Evolutionary conservation across 805 yeast genomes (phyloP), one percentile per base, ranked within the genome.

Genomic region (Candida succiphila): DNA sequence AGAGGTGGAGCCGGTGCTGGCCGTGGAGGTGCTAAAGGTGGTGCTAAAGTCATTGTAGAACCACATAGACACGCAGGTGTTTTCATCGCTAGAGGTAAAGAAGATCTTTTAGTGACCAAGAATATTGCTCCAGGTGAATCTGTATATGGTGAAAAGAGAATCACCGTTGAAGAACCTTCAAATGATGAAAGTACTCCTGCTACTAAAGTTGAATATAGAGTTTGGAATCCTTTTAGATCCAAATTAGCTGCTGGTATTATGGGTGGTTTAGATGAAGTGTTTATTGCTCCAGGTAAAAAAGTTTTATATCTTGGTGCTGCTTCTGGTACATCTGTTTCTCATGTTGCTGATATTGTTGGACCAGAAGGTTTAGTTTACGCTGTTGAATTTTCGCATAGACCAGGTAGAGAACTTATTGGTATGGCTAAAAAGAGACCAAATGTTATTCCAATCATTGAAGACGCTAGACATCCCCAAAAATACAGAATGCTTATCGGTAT

Each of bases 391-490:
- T 87, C 96, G 44, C 97, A 92, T 77, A 83, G 98, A 76, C 95
- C 97, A 57, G 98, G 98, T 63, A 83, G 98, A 75, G 98, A 92
- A 67, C 76, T 92, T 67, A 89, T 92, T 56, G 85, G 94, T 55
- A 92, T 92, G 98, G 98, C 98, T 60, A 92, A 89, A 78, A 92
- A 92, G 94, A 85, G 98, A 77, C 97, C 98, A 46, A 92, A 92
- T 59, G 94, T 92, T 38, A 86, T 92, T 48, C 98, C 98, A 55
- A 92, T 92, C 64, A 88, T 92, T 61, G 98, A 92, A 68, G 98
- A 92, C 69, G 98, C 98, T 44, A 88, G 98, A 74, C 98, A 92
- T 69, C 98, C 98, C 57, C 98, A 92, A 64, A 92, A 92, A 69
- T 92, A 92, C 80, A 81, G 98, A 73, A 92, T 92, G 98, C 75